Base-by-base conservation (phyloP, 768 basidiomycete species). In the Suillus alpinus region DNA sequence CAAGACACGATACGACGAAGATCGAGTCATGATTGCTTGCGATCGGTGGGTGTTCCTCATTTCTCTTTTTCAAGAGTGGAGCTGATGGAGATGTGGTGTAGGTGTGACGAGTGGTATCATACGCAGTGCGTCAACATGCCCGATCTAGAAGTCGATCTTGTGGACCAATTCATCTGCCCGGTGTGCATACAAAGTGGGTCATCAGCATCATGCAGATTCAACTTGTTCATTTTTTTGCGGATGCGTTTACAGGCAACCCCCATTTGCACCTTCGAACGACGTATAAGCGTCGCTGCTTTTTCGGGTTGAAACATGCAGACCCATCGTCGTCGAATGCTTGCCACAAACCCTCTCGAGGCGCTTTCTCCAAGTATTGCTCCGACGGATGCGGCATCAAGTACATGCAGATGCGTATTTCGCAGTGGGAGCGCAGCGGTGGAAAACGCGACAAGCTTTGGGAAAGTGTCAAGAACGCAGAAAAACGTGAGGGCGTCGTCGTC, bases 31-130 rank as follows among this genome's bases (percentile, higher is more conserved):
- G 94, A 94, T 96, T 71, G 94, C 92, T 31, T 96, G 94, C 69
- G 94, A 96, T 77, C 83, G 86, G 92, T 93, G 66, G 58, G 89
- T 73, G 41, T 49, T 39, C 5, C 5, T 32, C 12, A 5, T 29
- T 34, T 51, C 36, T 53, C 23, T 23, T 18, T 10, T 34, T 59
- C 20, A 26, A 29, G 34, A 46, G 18, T 36, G 40, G 40, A 12
- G 8, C 23, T 57, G 16, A 52, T 37, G 6, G 50, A 58, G 18
- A 51, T 53, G 18, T 20, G 46, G 32, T n/a, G 18, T 59, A 94
- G 94, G 32, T 96, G 94, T 73, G 94, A 95, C 68, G 91, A 95
- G 63, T 97, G 94, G 94, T 96, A 93, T 71, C 94, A 97, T 70
- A 89, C 91, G 0, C 81, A 85, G 52, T 97, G 94, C 66, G 87